Base-by-base conservation (phyloP, 2,329 filamentous ascomycete species). In the Tolypocladium capitatum region DNA sequence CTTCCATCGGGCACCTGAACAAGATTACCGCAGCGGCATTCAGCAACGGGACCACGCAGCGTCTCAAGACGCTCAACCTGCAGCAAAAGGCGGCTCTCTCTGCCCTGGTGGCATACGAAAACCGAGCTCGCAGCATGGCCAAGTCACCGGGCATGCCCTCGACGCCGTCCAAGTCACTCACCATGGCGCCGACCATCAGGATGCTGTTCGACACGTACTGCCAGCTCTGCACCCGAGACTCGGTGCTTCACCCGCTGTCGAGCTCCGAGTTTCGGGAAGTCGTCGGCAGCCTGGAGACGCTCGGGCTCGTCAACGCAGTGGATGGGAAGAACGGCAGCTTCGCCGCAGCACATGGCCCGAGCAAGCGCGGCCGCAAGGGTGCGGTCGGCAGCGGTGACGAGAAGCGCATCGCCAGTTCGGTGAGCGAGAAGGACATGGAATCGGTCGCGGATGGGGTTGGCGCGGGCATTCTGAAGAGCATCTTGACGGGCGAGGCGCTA, bases 41-140 rank as follows among this genome's bases (percentile, higher is more conserved):
- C 65, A 87, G 86, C 62, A 91, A 96, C 56, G 90, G 90, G 33
- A 85, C 89, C 1, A 79, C 75, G 13, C 88, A 96, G 57, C 80
- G 92, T 49, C 78, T 98, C 14, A 84, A 86, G 63, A 81, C 83
- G 5, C 78, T 98, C 48, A 98, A 97, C 62, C 75, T 98, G 2
- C 94, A 98, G 62, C 92, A 98, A 65, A 97, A 95, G 64, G 92
- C 91, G 4, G 89, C 91, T 0, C 74, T 98, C 10, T 98, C 92
- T 68, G 81, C 91, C 0, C 73, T 98, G 14, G 76, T 91, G 35
- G 87, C 88, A 2, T 79, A 92, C n/a, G 90, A 96, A 63, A 86
- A 84, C 57, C 81, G 80, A 52, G 83, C 78, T 55, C 73, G 79
- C 44, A 69, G 69, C 8, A 58, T 50, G 47, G 68, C 71, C 48